Conservation (phyloP, 129 eudicot species). For the Scalesia atractyloides region DNA sequence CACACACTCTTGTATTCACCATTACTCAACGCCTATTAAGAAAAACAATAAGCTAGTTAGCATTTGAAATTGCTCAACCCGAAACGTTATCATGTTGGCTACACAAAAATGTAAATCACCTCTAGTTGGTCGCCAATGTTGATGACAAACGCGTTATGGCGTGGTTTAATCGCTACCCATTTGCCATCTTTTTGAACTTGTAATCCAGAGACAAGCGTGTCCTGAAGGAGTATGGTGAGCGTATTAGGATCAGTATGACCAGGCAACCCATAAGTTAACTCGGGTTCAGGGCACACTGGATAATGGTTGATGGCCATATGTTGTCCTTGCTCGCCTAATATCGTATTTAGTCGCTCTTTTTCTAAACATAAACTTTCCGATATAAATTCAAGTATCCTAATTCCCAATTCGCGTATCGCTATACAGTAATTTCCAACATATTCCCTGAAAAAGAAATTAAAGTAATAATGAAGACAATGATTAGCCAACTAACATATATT, state of each 20-base stretch:
- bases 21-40: slow-evolving; percentile 45
- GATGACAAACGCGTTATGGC: slow-evolving; percentile 72
- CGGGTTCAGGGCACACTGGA: slow-evolving; percentile 83
- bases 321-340: slow-evolving; percentile 72
- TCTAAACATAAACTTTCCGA: slow-evolving; percentile 73
- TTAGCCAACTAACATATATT: not conserved
- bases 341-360: slow-evolving; percentile 41
- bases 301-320: slow-evolving; percentile 88
- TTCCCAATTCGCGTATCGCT: slow-evolving; percentile 63
- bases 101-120: slow-evolving; percentile 38
- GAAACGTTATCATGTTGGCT: not conserved
- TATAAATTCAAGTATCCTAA: slow-evolving; percentile 58
- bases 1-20: slow-evolving; percentile 77
- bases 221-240: slow-evolving; percentile 87
- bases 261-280: slow-evolving; percentile 79
- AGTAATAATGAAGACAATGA: not conserved
- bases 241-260: slow-evolving; percentile 88
- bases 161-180: slow-evolving; percentile 71
- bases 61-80: not conserved
- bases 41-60: not conserved
- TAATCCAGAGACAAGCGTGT: slow-evolving; percentile 62
- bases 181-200: slow-evolving; percentile 77
- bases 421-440: slow-evolving; percentile 41
- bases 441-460: slow-evolving; percentile 16
- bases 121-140: slow-evolving; percentile 94